phyloP scores from a whole-genome alignment of 495 filamentous ascomycete species.

The Viridothelium virens region DNA sequence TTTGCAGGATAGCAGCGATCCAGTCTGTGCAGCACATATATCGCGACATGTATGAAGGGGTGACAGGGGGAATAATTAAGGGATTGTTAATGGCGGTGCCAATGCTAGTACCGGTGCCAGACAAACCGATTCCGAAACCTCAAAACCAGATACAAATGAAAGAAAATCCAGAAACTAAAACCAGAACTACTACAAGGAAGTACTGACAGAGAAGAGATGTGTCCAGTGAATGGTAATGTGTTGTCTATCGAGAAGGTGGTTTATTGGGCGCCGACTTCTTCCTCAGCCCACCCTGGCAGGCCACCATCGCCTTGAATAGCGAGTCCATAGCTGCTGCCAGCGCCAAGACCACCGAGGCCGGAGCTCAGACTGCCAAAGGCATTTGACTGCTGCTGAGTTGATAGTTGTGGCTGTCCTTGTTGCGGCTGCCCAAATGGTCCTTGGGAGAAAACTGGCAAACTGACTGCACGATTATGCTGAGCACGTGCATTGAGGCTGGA shows the following conservation, averaged over 20 bases:
- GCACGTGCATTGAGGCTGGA: slow-evolving; percentile 54
- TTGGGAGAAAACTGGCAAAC: slow-evolving; percentile 66
- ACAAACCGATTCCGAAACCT: slow-evolving; percentile 4
- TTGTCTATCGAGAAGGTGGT: background rate
- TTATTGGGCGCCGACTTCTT: slow-evolving; percentile 16
- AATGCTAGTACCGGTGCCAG: background rate
- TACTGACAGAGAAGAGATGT: slow-evolving; percentile 10
- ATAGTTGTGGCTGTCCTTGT: slow-evolving; percentile 34
- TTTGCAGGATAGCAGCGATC: slow-evolving; percentile 4
- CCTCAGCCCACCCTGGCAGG: slow-evolving; percentile 50
- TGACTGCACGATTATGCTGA: slow-evolving; percentile 77
- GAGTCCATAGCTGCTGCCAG: slow-evolving; percentile 50
- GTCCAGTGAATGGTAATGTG: background rate
- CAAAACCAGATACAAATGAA: background rate
- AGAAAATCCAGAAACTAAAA: background rate
- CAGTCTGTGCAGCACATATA: background rate
- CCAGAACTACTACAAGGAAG: background rate
- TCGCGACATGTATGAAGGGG: background rate
- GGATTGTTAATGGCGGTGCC: background rate
- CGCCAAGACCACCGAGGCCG: slow-evolving; percentile 50
- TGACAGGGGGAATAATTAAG: slow-evolving; percentile 4
- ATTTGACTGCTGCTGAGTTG: slow-evolving; percentile 32
- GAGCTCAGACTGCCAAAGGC: slow-evolving; percentile 53
- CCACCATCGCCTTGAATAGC: slow-evolving; percentile 57
- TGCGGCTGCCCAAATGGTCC: slow-evolving; percentile 45